A percentile compares a stretch with the other conserved stretches of the same genome.
Conservation (phyloP, 2,329 filamentous ascomycete genomes). For the Pseudogymnoascus sp. region DNA sequence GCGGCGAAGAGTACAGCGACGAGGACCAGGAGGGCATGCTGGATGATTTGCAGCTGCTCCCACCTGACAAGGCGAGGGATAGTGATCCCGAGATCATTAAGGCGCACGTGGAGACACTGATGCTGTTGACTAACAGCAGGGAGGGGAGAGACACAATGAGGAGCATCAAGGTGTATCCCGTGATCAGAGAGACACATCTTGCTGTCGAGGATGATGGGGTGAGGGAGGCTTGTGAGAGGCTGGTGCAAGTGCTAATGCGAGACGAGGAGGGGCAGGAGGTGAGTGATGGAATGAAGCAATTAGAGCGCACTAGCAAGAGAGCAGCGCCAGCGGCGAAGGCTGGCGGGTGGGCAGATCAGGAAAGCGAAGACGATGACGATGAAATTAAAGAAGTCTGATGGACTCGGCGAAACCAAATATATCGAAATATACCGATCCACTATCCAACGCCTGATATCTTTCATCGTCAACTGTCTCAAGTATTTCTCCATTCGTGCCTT, state of each 20-base stretch:
- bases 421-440: conserved; percentile 3
- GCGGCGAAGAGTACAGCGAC: conserved; percentile 76
- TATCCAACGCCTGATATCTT: not conserved
- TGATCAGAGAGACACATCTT: conserved; percentile 77
- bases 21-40: conserved; percentile 83
- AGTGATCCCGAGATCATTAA: conserved; percentile 65
- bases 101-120: conserved; percentile 81
- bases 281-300: conserved; percentile 23
- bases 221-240: conserved; percentile 72
- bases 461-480: conserved; percentile 3
- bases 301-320: conserved; percentile 16
- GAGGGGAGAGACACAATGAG: conserved; percentile 68
- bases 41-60: conserved; percentile 79
- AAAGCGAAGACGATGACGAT: conserved; percentile 25
- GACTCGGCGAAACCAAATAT: not conserved
- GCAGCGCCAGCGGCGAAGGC: conserved; percentile 14
- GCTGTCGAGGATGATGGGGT: conserved; percentile 71
- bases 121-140: conserved; percentile 70
- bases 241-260: conserved; percentile 58
- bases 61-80: conserved; percentile 83
- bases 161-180: conserved; percentile 73
- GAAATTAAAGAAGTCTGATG: conserved; percentile 28
- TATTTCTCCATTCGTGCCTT: not conserved
- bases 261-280: conserved; percentile 28
- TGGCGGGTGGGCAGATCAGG: conserved; percentile 14